Percentiles rank a stretch among this genome's conserved stretches.
Evolutionary conservation across 306 rosid species (phyloP).

Genomic region (Pyrus communis): DNA sequence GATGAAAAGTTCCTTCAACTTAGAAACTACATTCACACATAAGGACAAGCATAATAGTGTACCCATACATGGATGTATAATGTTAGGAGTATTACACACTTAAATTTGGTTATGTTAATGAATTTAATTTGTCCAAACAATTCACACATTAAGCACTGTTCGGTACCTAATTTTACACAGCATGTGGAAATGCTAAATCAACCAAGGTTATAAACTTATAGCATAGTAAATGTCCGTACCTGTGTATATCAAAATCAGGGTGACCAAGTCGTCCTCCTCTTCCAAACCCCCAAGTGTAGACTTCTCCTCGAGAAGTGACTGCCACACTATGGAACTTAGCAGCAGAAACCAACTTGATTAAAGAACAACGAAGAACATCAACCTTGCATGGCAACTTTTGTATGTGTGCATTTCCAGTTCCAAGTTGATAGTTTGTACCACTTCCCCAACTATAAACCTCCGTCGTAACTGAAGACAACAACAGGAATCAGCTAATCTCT

Average conservation of each 20-base stretch:
- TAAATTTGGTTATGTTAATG: neutral
- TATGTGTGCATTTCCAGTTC: conserved; percentile 92
- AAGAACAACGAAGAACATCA: conserved; percentile 70
- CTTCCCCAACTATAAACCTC: conserved; percentile 98
- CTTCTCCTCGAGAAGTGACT: conserved; percentile 67
- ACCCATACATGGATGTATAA: neutral
- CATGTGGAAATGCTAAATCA: neutral
- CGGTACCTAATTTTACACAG: neutral
- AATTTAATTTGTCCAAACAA: neutral
- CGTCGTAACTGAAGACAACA: conserved; percentile 49
- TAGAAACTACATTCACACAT: neutral
- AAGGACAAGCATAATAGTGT: neutral
- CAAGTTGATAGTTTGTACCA: conserved; percentile 94
- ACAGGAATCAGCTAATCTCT: conserved; percentile 20
- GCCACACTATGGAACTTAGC: conserved; percentile 94
- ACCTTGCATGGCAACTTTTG: conserved; percentile 90
- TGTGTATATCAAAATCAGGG: conserved; percentile 96
- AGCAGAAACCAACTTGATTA: conserved; percentile 68
- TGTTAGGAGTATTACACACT: neutral
- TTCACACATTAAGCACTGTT: neutral
- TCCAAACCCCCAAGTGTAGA: conserved; percentile 98
- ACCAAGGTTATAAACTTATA: neutral
- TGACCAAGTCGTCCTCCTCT: conserved; percentile 98
- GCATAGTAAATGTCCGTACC: conserved; percentile 31
- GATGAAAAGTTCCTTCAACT: neutral